Evolutionary conservation across 805 yeast genomes (phyloP), one percentile per base, ranked within the genome.

Genomic region (Kodamaea lidongshanica): DNA sequence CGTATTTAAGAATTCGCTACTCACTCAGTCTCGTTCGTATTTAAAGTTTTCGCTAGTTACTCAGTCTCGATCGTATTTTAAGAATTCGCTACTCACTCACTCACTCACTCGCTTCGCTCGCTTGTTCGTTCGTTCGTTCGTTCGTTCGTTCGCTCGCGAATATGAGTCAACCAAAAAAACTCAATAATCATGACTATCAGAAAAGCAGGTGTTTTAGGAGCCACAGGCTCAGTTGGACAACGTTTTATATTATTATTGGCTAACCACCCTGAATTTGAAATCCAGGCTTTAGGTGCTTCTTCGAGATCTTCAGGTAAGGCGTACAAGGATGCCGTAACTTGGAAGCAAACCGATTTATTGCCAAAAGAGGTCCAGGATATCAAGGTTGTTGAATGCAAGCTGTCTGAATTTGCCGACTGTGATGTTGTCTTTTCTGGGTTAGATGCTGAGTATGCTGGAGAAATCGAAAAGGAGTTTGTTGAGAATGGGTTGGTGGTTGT

Each of bases 141-240:
- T n/a, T n/a, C n/a, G n/a, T n/a, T n/a, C n/a, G n/a, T n/a, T n/a
- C n/a, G n/a, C n/a, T n/a, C n/a, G n/a, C n/a, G n/a, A n/a, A n/a
- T n/a, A n/a, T n/a, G n/a, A n/a, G n/a, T n/a, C n/a, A n/a, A n/a
- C n/a, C n/a, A n/a, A n/a, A n/a, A n/a, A n/a, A n/a, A n/a, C n/a
- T n/a, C n/a, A n/a, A 20, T 12, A 13, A 20, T 9, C 23, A 27
- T 27, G 30, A 27, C 30, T 27, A 24, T 31, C 11, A 31, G 26
- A 39, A 72, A 71, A 56, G 79, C 77, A 13, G 98, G 98, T 66
- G 96, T 92, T 45, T 69, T 89, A 39, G 98, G 98, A 29, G 97
- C 97, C 43, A 89, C 98, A 8, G 98, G 98, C 31, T 79, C 94
- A 24, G 98, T 92, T 21, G 98, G 98, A 34, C 98, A 92, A 61